Conservation (phyloP, 129 eudicot genomes). For the Logfia minima region DNA sequence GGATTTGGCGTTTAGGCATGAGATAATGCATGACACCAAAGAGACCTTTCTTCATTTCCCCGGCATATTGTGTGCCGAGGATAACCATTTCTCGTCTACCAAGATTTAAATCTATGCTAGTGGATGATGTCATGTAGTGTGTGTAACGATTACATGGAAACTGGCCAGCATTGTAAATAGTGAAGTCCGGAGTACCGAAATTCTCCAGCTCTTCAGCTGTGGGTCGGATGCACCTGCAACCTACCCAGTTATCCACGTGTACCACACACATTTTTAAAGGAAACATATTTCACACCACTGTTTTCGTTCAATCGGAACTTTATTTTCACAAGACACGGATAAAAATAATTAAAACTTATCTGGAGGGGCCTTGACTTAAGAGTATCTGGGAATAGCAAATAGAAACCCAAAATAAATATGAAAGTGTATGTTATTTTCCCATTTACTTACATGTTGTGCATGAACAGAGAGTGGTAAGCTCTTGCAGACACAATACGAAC, state of each 20-base stretch:
- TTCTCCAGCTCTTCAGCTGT: constrained; percentile 97
- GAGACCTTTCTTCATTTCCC: constrained; percentile 99
- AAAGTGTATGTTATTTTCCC: constrained; percentile 2
- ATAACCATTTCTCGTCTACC: constrained; percentile 96
- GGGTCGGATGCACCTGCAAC: constrained; percentile 99
- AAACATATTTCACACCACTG: constrained; percentile 35
- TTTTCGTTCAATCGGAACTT: not conserved
- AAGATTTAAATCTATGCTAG: constrained; percentile 95
- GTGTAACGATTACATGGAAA: constrained; percentile 99
- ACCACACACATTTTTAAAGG: constrained; percentile 5
- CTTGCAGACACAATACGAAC: constrained; percentile 96
- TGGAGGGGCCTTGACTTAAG: constrained; percentile 42
- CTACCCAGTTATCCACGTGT: constrained; percentile 71
- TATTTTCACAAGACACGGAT: not conserved
- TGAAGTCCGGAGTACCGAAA: constrained; percentile 99
- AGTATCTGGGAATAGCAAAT: constrained; percentile 34
- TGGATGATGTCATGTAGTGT: constrained; percentile 98
- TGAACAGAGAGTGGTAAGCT: constrained; percentile 95
- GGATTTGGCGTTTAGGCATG: constrained; percentile 97
- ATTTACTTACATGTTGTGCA: constrained; percentile 94
- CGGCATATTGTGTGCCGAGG: constrained; percentile 99
- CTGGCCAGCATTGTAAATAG: constrained; percentile 97
- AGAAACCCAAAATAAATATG: constrained; percentile 5
- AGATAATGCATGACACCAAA: constrained; percentile 97
- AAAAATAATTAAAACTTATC: constrained; percentile 43